phyloP scores from a whole-genome alignment of 139 green algal genomes.

The Astrephomene gubernaculifera region DNA sequence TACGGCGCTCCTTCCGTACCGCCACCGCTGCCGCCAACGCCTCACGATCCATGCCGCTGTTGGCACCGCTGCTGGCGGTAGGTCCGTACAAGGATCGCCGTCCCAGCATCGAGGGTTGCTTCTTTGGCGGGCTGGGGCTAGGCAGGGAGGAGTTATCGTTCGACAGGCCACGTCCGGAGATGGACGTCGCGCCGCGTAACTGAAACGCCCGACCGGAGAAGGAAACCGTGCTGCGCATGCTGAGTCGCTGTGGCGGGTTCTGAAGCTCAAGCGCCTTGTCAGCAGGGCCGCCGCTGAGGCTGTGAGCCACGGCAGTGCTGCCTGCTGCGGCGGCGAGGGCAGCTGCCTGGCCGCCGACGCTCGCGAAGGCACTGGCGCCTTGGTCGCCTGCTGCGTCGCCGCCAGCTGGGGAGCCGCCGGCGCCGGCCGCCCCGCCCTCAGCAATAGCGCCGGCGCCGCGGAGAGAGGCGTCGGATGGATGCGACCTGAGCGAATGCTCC shows the following conservation, averaged over 20 bases:
- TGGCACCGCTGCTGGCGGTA: too few species aligned
- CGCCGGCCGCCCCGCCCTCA: not conserved
- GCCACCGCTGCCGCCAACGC: not conserved
- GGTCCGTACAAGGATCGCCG: too few species aligned
- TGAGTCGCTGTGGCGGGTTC: not conserved
- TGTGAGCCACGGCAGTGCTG: not conserved
- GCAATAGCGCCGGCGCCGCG: not conserved
- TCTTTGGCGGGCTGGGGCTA: too few species aligned
- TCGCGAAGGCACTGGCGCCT: not conserved
- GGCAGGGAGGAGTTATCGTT: too few species aligned
- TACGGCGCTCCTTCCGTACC: slow-evolving; percentile 8
- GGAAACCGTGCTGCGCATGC: too few species aligned
- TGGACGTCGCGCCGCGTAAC: too few species aligned
- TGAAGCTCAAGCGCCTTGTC: not conserved
- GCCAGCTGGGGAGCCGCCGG: not conserved
- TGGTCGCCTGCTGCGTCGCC: not conserved
- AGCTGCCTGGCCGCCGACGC: not conserved
- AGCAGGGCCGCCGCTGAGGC: not conserved
- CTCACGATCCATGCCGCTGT: not conserved
- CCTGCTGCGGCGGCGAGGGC: not conserved
- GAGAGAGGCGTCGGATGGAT: not conserved
- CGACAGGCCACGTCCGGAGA: too few species aligned
- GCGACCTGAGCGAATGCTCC: not conserved
- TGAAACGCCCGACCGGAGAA: too few species aligned
- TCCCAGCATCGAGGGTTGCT: too few species aligned